Base-by-base conservation (phyloP, 2,329 filamentous ascomycete species). In the Massarina eburnea region DNA sequence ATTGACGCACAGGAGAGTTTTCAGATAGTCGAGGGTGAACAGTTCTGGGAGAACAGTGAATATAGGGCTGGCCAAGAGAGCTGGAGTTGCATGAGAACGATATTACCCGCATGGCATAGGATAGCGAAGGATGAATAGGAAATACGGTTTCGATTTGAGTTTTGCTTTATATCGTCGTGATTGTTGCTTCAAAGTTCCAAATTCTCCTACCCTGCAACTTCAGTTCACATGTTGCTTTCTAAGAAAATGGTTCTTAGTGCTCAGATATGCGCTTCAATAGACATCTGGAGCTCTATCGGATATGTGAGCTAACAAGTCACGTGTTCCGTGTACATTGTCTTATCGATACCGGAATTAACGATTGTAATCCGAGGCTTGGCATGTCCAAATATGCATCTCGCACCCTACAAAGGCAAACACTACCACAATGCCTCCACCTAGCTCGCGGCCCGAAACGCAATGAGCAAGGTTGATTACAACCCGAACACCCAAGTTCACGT, bases 401-500 rank as follows among this genome's bases (percentile, higher is more conserved):
- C 15, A 21, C 27, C 15, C 20, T 29, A 24, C 40, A 36, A 46
- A 43, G 46, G 43, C 40, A 49, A 30, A 15, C 47, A 43, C 26
- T 24, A 46, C 24, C 48, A 46, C 36, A 8, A 50, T 46, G 48
- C 40, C 8, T 37, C 38, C 14, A 26, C 20, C 20, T 26, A 26
- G 14, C 33, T 14, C 21, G 30, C 20, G 18, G 10, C 46, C 45
- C 48, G 24, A 33, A 12, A 43, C 58, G 62, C 55, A 38, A 68
- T 68, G 65, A 65, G 62, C 48, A 58, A 62, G 49, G 55, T 49
- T 52, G 57, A 59, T 17, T 47, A 48, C 49, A 49, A 54, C 46
- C 51, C 39, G 12, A 45, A 46, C 43, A 51, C 52, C 55, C 55
- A 60, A 46, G 29, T 32, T 24, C 49, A 50, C 38, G 41, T 50